A percentile compares a stretch with the other conserved stretches of the same genome.
These are phyloP conservation scores for Syzygium oleosum DNA, from an alignment of 345 rosid genomes.

Conservation along the genomic window DNA sequence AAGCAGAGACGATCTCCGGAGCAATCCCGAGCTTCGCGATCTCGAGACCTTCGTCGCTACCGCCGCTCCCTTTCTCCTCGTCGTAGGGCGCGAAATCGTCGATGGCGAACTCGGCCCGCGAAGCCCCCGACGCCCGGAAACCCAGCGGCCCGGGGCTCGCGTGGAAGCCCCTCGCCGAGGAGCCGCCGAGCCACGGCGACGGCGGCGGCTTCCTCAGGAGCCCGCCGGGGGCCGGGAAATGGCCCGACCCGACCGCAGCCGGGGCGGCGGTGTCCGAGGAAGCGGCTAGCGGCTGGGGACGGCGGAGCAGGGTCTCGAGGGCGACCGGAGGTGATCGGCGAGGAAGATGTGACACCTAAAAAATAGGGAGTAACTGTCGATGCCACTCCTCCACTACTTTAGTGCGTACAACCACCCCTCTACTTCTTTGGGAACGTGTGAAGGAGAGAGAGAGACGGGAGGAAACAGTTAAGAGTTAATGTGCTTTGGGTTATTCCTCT, in stretches of 20 bases:
- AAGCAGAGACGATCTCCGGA: constrained; percentile 63
- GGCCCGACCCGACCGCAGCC: constrained; percentile 5
- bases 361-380: too few relatives aligned
- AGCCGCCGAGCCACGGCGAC: not conserved
- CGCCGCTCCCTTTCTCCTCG: constrained; percentile 19
- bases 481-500: too few relatives aligned
- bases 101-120: constrained; percentile 44
- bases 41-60: constrained; percentile 56
- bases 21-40: constrained; percentile 61
- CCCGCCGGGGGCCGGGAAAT: not conserved
- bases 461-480: too few relatives aligned
- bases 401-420: too few relatives aligned
- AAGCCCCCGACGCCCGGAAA: constrained; percentile 29
- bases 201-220: not conserved
- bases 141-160: constrained; percentile 36
- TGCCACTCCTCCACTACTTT: too few relatives aligned
- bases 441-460: too few relatives aligned
- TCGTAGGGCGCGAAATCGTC: constrained; percentile 27
- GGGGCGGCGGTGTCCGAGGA: not conserved
- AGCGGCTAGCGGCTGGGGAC: not conserved
- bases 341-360: not conserved
- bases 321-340: constrained; percentile 17
- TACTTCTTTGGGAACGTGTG: too few relatives aligned
- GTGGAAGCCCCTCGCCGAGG: constrained; percentile 32
- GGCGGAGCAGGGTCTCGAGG: constrained; percentile 7